Conservation (phyloP, 1,139 yeast genomes). For the Arxiozyma heterogenica region DNA sequence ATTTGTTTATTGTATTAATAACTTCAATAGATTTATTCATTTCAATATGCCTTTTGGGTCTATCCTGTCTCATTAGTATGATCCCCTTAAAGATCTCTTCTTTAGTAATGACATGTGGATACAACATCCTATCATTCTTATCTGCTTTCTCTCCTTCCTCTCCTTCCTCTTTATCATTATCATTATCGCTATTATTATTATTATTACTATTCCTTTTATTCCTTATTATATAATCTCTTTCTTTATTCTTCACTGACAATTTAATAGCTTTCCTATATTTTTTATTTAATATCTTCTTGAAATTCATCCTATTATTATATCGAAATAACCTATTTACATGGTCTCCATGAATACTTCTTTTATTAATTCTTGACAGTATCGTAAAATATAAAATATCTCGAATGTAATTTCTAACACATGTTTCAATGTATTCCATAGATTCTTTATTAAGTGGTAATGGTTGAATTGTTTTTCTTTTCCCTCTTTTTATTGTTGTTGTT, state of each 20-base stretch:
- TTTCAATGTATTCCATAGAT: slow-evolving; percentile 1
- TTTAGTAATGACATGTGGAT: slow-evolving; percentile 18
- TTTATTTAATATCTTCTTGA: not conserved
- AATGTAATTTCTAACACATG: slow-evolving; percentile 13
- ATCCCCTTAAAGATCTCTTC: slow-evolving; percentile 18
- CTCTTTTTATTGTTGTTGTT: too few relatives aligned
- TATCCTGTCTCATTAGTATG: slow-evolving; percentile 13
- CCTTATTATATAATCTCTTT: not conserved
- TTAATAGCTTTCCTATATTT: not conserved
- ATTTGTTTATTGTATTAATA: slow-evolving; percentile 20
- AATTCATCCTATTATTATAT: not conserved
- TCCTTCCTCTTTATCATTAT: too few relatives aligned
- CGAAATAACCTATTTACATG: not conserved
- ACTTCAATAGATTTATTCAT: slow-evolving; percentile 15
- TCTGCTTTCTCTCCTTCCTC: not conserved
- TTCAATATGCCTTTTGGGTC: not conserved
- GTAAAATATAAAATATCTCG: slow-evolving; percentile 16
- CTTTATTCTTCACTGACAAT: not conserved
- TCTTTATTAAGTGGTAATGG: not conserved
- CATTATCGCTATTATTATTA: too few relatives aligned
- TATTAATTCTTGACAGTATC: slow-evolving; percentile 17
- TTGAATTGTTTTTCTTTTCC: too few relatives aligned
- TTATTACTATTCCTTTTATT: not conserved
- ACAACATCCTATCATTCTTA: not conserved
- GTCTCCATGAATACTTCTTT: slow-evolving; percentile 8